Conservation (phyloP, 352 stramenopile genomes). For the Phytophthora pisi region DNA sequence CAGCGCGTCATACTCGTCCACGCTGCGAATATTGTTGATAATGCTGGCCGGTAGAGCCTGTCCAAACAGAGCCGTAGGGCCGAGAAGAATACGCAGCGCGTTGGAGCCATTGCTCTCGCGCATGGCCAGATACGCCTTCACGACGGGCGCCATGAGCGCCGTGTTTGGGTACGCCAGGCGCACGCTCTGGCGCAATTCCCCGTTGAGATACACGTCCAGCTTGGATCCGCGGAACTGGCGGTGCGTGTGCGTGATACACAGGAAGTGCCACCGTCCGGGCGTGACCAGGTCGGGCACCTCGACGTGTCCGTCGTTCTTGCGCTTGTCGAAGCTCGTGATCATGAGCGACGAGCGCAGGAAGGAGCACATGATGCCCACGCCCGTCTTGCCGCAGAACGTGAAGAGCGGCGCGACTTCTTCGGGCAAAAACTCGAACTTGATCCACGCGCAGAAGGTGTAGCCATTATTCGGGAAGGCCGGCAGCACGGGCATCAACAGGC, state of each 20-base stretch:
- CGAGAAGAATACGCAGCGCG: constrained; percentile 64
- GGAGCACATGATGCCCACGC: constrained; percentile 79
- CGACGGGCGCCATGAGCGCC: constrained; percentile 71
- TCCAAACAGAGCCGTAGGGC: constrained; percentile 65
- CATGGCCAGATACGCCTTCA: constrained; percentile 83
- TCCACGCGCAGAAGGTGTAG: constrained; percentile 87
- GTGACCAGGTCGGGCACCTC: constrained; percentile 76
- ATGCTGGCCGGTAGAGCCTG: constrained; percentile 64
- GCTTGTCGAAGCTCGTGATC: constrained; percentile 85
- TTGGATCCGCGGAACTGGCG: constrained; percentile 84
- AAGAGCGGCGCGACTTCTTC: constrained; percentile 78
- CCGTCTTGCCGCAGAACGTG: constrained; percentile 80
- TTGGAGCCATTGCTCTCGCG: constrained; percentile 71
- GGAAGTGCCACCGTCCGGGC: constrained; percentile 74
- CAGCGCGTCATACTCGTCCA: constrained; percentile 75
- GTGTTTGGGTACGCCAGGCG: constrained; percentile 83
- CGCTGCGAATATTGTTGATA: constrained; percentile 69
- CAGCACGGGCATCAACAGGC: constrained; percentile 68
- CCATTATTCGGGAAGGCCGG: constrained; percentile 80
- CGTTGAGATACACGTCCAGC: constrained; percentile 82
- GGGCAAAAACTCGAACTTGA: constrained; percentile 81
- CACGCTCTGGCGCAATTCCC: constrained; percentile 72
- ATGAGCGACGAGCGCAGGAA: constrained; percentile 80
- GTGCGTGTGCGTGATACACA: constrained; percentile 87
- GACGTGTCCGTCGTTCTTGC: constrained; percentile 85